Base-by-base conservation (phyloP, 352 stramenopile species). In the Phytophthora ohioensis region DNA sequence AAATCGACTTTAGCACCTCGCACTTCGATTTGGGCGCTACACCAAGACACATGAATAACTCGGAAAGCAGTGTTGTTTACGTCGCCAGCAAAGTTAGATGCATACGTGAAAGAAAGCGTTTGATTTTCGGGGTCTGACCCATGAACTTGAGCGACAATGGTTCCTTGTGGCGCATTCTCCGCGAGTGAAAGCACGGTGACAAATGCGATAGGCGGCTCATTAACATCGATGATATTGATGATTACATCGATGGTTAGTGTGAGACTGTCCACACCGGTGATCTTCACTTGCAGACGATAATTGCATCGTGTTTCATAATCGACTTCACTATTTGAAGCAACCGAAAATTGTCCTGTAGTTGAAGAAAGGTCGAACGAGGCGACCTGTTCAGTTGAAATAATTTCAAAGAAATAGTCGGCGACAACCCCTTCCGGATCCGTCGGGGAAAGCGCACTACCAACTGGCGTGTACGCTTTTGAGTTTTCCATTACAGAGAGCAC, bases 51-150 rank as follows among this genome's bases (percentile, higher is more conserved):
- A 21, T 74, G 48, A 1, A 88, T 57, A 31, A 88, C 43, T 36
- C 82, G 73, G 15, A 91, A 90, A 13, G 58, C 67, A 17, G 48
- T 72, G 15, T 12, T 61, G 11, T 79, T 67, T 5, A 21, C 39
- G 6, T 76, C 59, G 35, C 36, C 53, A 13, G 17, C 60, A 12
- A 85, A 76, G 4, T 51, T 76, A 3, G 78, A 82, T 1, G 45
- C 45, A 41, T 79, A 79, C 1, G 68, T 49, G 39, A 79, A 90
- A 12, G 54, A 58, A 0, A 88, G 54, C 1, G 76, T 84, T 30
- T 84, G 65, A 21, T 88, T 91, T 54, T 91, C 82, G 15, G 82
- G 80, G 57, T 91, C 82, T 13, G 65, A 76, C 2, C 73, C 80
- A 49, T 56, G 57, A 3, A 91, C 21, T 2, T 65, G n/a, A 12